A percentile compares a stretch with the other conserved stretches of the same genome.
phyloP scores from a whole-genome alignment of 305 asterid species.

The Fraxinus albicans region DNA sequence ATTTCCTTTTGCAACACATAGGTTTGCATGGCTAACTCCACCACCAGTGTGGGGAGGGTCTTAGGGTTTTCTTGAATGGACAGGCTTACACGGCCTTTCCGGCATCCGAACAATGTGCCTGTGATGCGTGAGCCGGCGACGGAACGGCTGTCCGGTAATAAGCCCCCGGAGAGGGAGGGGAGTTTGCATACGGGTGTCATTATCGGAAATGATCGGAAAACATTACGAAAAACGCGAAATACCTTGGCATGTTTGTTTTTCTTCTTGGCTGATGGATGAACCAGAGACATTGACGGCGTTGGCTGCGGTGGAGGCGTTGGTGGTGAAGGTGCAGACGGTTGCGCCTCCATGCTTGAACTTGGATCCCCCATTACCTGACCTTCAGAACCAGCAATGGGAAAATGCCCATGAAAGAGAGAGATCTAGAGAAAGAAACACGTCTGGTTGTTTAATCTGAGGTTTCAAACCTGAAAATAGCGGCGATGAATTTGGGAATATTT shows the following conservation, averaged over 20 bases:
- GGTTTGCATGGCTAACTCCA: constrained; percentile 86
- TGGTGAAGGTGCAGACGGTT: constrained; percentile 16
- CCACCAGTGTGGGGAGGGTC: constrained; percentile 63
- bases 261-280: constrained; percentile 54
- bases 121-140: constrained; percentile 40
- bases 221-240: constrained; percentile 59
- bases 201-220: constrained; percentile 79
- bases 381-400: not conserved
- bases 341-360: constrained; percentile 3
- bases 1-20: constrained; percentile 68
- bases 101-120: constrained; percentile 74
- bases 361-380: constrained; percentile 60
- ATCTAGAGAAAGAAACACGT: not conserved
- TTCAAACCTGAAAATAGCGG: not conserved
- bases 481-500: not conserved
- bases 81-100: constrained; percentile 81
- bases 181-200: constrained; percentile 62
- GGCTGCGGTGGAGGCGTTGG: constrained; percentile 37
- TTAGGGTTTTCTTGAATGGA: constrained; percentile 76
- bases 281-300: constrained; percentile 40
- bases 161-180: constrained; percentile 65
- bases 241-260: constrained; percentile 34
- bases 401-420: constrained; percentile 3
- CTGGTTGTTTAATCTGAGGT: not conserved
- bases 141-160: constrained; percentile 42